A percentile compares a stretch with the other conserved stretches of the same genome.
Evolutionary conservation across 208 protist species (phyloP).

Genomic region (Acanthamoeba healyi): DNA sequence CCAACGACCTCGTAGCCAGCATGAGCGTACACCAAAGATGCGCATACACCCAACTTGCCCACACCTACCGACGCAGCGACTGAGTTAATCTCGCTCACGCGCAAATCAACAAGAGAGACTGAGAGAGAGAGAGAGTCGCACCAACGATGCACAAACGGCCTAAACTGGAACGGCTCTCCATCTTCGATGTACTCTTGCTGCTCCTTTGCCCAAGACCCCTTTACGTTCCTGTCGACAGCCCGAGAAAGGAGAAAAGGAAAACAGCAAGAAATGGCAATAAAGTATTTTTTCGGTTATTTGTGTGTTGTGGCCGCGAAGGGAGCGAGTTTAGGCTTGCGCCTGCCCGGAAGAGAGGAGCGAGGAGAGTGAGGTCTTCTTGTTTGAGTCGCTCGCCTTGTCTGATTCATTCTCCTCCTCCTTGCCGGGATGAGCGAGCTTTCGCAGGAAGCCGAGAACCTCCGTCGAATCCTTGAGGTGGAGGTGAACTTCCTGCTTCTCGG

Average conservation of each 20-base stretch:
- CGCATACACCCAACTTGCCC: slow-evolving; percentile 87
- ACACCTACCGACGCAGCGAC: slow-evolving; percentile 73
- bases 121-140: background rate
- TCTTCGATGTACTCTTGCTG: background rate
- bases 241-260: background rate
- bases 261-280: background rate
- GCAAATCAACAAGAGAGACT: background rate
- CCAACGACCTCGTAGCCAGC: slow-evolving; percentile 88
- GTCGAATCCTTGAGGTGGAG: slow-evolving; percentile 48
- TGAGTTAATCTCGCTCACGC: background rate
- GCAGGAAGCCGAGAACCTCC: slow-evolving; percentile 24
- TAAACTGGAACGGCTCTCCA: background rate
- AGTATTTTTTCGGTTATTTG: background rate
- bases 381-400: background rate
- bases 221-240: too few species aligned
- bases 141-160: background rate
- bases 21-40: slow-evolving; percentile 85
- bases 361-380: slow-evolving; percentile 32
- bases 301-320: too few species aligned
- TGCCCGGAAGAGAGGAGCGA: background rate
- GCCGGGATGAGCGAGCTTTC: background rate
- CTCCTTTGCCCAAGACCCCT: too few species aligned
- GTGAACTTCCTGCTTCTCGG: slow-evolving; percentile 5
- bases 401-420: background rate
- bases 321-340: background rate